A percentile compares a stretch with the other conserved stretches of the same genome.
phyloP scores from a whole-genome alignment of 2,329 filamentous ascomycete species.

The Verticillium dahliae region DNA sequence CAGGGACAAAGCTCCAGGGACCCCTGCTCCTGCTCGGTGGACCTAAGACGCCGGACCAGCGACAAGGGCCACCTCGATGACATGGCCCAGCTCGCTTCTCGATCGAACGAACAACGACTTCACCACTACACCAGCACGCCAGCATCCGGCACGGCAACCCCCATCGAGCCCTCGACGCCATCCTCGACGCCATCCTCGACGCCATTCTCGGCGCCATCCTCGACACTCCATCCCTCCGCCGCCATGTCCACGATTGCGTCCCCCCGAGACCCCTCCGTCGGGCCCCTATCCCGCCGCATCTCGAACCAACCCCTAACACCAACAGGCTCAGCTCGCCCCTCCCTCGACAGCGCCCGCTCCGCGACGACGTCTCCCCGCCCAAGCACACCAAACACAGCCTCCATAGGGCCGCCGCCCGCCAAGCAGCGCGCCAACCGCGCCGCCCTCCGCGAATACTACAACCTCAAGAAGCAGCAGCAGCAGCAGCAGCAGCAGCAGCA shows the following conservation, averaged over 20 bases:
- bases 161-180: too few species aligned
- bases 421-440: constrained; percentile 64
- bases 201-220: too few species aligned
- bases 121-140: background rate
- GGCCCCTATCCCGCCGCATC: constrained; percentile 50
- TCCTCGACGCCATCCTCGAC: too few species aligned
- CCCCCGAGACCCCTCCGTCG: constrained; percentile 50
- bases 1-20: too few species aligned
- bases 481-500: constrained; percentile 6
- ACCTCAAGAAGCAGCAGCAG: constrained; percentile 50
- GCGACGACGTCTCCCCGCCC: constrained; percentile 48
- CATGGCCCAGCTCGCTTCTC: background rate
- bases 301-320: constrained; percentile 51
- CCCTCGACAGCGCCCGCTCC: constrained; percentile 60
- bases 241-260: constrained; percentile 60
- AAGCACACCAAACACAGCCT: constrained; percentile 20
- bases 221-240: background rate
- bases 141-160: too few species aligned
- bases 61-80: background rate
- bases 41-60: too few species aligned
- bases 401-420: constrained; percentile 22
- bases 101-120: background rate
- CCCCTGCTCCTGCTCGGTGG: too few species aligned
- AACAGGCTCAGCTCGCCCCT: constrained; percentile 69
- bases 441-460: constrained; percentile 92